phyloP scores from a whole-genome alignment of 1,284 basidiomycete genomes.

The Cryptococcus maquisensis region DNA sequence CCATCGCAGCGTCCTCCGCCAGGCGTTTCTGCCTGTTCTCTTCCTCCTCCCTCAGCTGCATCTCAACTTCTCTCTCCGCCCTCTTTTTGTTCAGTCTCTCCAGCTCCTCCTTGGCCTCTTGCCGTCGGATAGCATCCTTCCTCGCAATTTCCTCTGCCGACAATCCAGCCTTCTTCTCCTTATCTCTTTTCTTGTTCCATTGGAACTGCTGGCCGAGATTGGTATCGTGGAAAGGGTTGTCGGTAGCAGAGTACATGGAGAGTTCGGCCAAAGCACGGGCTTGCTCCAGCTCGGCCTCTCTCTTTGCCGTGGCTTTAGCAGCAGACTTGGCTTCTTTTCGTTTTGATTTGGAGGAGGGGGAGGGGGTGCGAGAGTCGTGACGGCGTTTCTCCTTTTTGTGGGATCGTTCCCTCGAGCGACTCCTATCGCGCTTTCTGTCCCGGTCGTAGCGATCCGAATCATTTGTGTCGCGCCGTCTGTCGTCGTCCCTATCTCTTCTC shows the following conservation, averaged over 20 bases:
- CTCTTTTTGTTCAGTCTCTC: slow-evolving; percentile 84
- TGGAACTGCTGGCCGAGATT: slow-evolving; percentile 92
- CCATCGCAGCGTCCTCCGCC: slow-evolving; percentile 93
- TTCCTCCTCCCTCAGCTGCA: slow-evolving; percentile 83
- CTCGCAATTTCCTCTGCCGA: slow-evolving; percentile 72
- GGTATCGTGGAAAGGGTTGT: slow-evolving; percentile 94
- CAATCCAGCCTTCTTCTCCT: slow-evolving; percentile 85
- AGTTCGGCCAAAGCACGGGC: slow-evolving; percentile 74
- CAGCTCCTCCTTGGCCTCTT: slow-evolving; percentile 92
- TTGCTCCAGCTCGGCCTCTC: slow-evolving; percentile 77
- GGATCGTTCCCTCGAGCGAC: slow-evolving; percentile 27
- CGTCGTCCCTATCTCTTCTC: slow-evolving; percentile 19
- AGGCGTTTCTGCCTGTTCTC: slow-evolving; percentile 79
- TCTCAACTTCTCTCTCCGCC: slow-evolving; percentile 87
- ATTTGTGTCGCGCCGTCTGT: slow-evolving; percentile 10
- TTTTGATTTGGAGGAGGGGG: slow-evolving; percentile 43
- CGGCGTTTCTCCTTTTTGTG: slow-evolving; percentile 41
- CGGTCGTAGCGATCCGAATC: slow-evolving; percentile 15
- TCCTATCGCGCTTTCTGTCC: slow-evolving; percentile 23
- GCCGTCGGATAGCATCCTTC: slow-evolving; percentile 72
- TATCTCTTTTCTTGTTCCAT: slow-evolving; percentile 98
- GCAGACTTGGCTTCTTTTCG: slow-evolving; percentile 70
- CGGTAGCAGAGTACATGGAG: slow-evolving; percentile 86
- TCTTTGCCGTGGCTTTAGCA: slow-evolving; percentile 74
- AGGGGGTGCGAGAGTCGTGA: slow-evolving; percentile 33